Conservation (phyloP, 2,329 filamentous ascomycete species). For the Emericellopsis atlantica region DNA sequence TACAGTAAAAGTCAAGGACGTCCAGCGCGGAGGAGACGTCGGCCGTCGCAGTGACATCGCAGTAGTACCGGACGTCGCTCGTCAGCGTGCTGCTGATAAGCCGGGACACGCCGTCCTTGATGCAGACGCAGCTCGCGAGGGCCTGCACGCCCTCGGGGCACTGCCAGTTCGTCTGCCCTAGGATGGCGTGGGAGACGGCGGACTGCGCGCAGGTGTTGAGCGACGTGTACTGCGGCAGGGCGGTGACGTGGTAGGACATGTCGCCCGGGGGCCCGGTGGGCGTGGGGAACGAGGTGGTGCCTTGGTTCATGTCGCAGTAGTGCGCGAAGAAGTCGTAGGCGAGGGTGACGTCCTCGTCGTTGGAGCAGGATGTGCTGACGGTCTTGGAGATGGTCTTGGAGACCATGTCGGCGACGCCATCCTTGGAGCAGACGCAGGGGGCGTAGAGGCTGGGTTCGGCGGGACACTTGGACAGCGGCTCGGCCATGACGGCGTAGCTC, state of each 20-base stretch:
- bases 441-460: slow-evolving; percentile 26
- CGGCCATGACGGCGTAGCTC: slow-evolving; percentile 16
- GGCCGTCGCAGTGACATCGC: slow-evolving; percentile 26
- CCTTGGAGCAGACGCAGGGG: slow-evolving; percentile 38
- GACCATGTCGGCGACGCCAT: slow-evolving; percentile 29
- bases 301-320: slow-evolving; percentile 37
- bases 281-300: slow-evolving; percentile 33
- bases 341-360: slow-evolving; percentile 30
- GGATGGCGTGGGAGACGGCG: slow-evolving; percentile 15
- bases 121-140: slow-evolving; percentile 37
- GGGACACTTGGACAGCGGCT: slow-evolving; percentile 17
- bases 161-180: slow-evolving; percentile 16
- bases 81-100: slow-evolving; percentile 28
- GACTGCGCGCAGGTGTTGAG: slow-evolving; percentile 30
- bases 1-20: slow-evolving; percentile 35
- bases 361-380: slow-evolving; percentile 30
- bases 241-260: slow-evolving; percentile 43
- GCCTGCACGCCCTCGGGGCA: slow-evolving; percentile 33
- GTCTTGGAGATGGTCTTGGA: slow-evolving; percentile 28
- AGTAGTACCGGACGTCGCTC: slow-evolving; percentile 28
- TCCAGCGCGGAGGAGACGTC: slow-evolving; percentile 31
- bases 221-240: slow-evolving; percentile 29
- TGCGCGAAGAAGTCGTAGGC: slow-evolving; percentile 36
- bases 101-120: slow-evolving; percentile 34
- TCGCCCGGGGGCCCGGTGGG: slow-evolving; percentile 35